A percentile compares a stretch with the other conserved stretches of the same genome.
Conservation (phyloP, 805 yeast species). For the Saturnispora diversa region DNA sequence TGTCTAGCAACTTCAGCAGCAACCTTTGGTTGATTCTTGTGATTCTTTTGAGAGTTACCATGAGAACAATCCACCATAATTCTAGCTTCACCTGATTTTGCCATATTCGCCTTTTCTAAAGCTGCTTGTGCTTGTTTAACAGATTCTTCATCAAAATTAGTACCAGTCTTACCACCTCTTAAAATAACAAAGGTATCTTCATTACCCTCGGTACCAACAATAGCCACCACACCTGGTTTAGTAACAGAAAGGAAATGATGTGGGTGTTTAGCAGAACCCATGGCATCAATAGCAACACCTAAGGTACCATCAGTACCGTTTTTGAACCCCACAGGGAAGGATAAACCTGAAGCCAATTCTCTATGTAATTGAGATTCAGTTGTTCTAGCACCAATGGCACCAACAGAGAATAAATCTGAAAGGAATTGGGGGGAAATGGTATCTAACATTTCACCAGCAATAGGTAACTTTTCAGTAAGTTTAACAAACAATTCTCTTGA, state of each 20-base stretch:
- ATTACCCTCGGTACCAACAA: slow-evolving; percentile 92
- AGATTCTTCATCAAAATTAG: slow-evolving; percentile 75
- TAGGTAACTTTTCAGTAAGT: slow-evolving; percentile 77
- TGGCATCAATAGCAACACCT: slow-evolving; percentile 92
- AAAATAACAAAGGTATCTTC: slow-evolving; percentile 82
- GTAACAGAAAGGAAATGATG: slow-evolving; percentile 95
- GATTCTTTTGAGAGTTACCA: slow-evolving; percentile 89
- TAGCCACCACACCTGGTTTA: slow-evolving; percentile 93
- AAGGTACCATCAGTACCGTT: slow-evolving; percentile 96
- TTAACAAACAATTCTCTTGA: slow-evolving; percentile 81
- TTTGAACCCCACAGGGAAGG: slow-evolving; percentile 97
- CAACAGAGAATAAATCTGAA: slow-evolving; percentile 86
- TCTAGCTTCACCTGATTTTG: slow-evolving; percentile 41
- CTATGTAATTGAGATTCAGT: slow-evolving; percentile 97
- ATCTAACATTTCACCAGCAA: slow-evolving; percentile 96
- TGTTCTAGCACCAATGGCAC: slow-evolving; percentile 98
- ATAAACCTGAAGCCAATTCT: slow-evolving; percentile 91
- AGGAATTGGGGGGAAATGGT: slow-evolving; percentile 95
- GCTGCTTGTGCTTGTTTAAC: slow-evolving; percentile 60
- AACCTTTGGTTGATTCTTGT: slow-evolving; percentile 88
- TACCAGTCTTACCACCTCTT: slow-evolving; percentile 92
- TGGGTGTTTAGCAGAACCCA: slow-evolving; percentile 83
- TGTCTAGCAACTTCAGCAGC: slow-evolving; percentile 73
- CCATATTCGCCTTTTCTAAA: slow-evolving; percentile 38
- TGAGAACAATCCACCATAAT: slow-evolving; percentile 97